These are phyloP conservation scores for Earliella scabrosa DNA, from an alignment of 1,284 basidiomycete species.

Conservation along the genomic window DNA sequence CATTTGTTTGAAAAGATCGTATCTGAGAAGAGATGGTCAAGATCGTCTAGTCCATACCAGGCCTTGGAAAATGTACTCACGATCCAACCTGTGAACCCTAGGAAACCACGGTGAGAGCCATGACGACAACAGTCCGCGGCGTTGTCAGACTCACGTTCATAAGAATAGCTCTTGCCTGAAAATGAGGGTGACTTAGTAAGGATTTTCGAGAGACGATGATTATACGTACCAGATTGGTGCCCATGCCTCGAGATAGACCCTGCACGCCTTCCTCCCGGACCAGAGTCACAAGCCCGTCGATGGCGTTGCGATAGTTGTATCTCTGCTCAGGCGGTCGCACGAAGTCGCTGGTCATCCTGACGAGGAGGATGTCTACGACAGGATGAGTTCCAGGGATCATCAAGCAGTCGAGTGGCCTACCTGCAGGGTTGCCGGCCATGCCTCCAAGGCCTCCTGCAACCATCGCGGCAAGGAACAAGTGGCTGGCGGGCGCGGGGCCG, in stretches of 20 bases:
- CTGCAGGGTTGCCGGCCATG: slow-evolving; percentile 81
- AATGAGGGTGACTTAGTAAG: background rate
- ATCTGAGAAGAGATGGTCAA: slow-evolving; percentile 49
- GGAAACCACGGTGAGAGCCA: slow-evolving; percentile 22
- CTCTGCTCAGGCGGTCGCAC: slow-evolving; percentile 72
- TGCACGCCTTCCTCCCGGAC: slow-evolving; percentile 72
- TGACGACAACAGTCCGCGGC: background rate
- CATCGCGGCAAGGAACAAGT: slow-evolving; percentile 68
- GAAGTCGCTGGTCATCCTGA: slow-evolving; percentile 90
- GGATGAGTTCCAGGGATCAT: slow-evolving; percentile 6
- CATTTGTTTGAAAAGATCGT: slow-evolving; percentile 83
- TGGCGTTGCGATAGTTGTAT: slow-evolving; percentile 79
- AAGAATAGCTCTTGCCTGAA: slow-evolving; percentile 72
- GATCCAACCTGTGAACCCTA: slow-evolving; percentile 87
- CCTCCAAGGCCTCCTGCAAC: slow-evolving; percentile 82
- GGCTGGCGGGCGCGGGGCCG: slow-evolving; percentile 52
- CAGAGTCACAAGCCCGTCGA: slow-evolving; percentile 70
- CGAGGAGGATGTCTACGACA: slow-evolving; percentile 68
- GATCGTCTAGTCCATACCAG: slow-evolving; percentile 1
- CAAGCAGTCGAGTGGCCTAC: slow-evolving; percentile 39
- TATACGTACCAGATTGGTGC: slow-evolving; percentile 72
- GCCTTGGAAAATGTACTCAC: slow-evolving; percentile 52
- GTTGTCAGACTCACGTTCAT: slow-evolving; percentile 76
- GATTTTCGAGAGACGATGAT: slow-evolving; percentile 1
- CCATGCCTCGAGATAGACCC: slow-evolving; percentile 78